phyloP scores from a whole-genome alignment of 2,329 filamentous ascomycete genomes.

The Berkeleyomyces rouxiae region DNA sequence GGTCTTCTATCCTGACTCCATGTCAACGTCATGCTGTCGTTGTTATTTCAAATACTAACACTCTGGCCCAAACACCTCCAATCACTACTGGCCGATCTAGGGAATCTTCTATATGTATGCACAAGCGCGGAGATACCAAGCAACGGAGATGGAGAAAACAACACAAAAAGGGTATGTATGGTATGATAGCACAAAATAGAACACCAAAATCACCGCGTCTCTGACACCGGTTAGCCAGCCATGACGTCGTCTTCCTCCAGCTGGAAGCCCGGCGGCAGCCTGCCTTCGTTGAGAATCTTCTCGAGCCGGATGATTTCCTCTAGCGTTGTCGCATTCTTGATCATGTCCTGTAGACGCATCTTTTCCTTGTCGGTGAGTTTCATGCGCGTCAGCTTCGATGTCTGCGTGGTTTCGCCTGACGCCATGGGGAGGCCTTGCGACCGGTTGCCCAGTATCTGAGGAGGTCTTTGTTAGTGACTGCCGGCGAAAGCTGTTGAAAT shows the following conservation, averaged over 20 bases:
- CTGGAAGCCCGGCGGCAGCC: conserved; percentile 55
- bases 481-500: neutral
- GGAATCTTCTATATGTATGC: neutral
- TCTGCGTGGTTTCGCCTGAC: conserved; percentile 17
- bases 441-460: conserved; percentile 65
- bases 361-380: conserved; percentile 81
- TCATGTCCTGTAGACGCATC: conserved; percentile 69
- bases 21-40: too few relatives aligned
- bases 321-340: conserved; percentile 73
- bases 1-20: too few relatives aligned
- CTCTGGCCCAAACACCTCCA: too few relatives aligned
- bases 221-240: conserved; percentile 35
- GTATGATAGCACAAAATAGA: neutral
- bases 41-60: too few relatives aligned
- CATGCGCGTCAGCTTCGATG: conserved; percentile 55
- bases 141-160: conserved; percentile 2
- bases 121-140: neutral
- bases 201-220: neutral
- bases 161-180: neutral
- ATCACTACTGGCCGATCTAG: neutral
- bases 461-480: conserved; percentile 10
- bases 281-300: conserved; percentile 79
- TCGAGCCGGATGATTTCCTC: conserved; percentile 82
- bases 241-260: conserved; percentile 34
- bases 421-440: conserved; percentile 44